These are phyloP conservation scores for Colletotrichum liaoningense DNA, from an alignment of 2,329 filamentous ascomycete genomes.

Conservation along the genomic window DNA sequence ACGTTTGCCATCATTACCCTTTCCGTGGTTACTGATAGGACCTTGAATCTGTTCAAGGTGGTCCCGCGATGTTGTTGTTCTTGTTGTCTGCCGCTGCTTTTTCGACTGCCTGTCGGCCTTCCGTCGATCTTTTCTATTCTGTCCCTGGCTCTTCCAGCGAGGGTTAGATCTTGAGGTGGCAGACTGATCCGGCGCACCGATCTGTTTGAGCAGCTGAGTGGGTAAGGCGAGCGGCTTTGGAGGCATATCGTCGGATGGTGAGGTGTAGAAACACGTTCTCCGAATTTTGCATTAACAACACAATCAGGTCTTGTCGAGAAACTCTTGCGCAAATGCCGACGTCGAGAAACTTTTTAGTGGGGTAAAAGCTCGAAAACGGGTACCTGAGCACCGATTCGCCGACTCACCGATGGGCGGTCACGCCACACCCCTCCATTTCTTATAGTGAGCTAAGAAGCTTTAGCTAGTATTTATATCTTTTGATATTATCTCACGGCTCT, in stretches of 20 bases:
- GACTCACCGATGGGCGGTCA: too few species aligned
- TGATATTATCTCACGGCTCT: too few species aligned
- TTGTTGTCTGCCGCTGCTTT: conserved; percentile 53
- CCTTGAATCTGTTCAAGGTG: conserved; percentile 40
- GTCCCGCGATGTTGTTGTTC: conserved; percentile 37
- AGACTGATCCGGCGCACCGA: conserved; percentile 43
- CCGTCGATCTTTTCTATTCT: conserved; percentile 72
- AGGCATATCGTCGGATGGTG: conserved; percentile 39
- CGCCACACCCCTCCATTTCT: not conserved
- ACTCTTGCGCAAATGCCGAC: too few species aligned
- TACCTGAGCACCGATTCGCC: not conserved
- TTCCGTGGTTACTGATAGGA: conserved; percentile 35
- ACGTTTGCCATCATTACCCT: conserved; percentile 39
- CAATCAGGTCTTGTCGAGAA: not conserved
- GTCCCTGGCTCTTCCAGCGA: conserved; percentile 35
- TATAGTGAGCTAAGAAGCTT: not conserved
- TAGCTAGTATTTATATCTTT: too few species aligned
- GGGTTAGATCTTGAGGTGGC: conserved; percentile 18
- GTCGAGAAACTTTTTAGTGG: conserved; percentile 21
- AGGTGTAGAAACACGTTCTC: not conserved
- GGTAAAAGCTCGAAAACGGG: too few species aligned
- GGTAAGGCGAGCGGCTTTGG: conserved; percentile 55
- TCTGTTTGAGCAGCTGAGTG: conserved; percentile 54
- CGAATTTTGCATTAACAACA: not conserved
- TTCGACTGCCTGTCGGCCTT: conserved; percentile 74